Conservation (phyloP, 768 basidiomycete species). For the Termitomyces sp. region DNA sequence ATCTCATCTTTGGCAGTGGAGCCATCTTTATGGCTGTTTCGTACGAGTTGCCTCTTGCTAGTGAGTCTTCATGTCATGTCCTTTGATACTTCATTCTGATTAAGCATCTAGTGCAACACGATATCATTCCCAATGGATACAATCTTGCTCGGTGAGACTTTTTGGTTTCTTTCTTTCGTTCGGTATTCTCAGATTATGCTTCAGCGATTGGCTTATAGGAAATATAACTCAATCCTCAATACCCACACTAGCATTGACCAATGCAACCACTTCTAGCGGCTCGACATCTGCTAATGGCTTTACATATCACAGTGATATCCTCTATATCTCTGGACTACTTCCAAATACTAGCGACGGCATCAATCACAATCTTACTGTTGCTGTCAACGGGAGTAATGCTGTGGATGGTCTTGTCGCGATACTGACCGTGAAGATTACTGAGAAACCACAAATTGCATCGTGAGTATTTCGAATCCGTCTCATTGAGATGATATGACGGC, state of each 20-base stretch:
- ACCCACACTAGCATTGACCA: constrained; percentile 44
- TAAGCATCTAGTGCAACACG: constrained; percentile 44
- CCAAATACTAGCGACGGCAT: constrained; percentile 62
- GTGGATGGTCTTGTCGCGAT: constrained; percentile 83
- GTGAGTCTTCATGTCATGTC: constrained; percentile 26
- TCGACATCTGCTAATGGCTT: constrained; percentile 59
- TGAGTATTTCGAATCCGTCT: constrained; percentile 15
- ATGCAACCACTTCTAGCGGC: constrained; percentile 55
- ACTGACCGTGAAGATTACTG: constrained; percentile 62
- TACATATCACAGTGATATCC: constrained; percentile 65
- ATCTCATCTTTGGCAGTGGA: constrained; percentile 32
- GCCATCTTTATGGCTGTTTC: constrained; percentile 74
- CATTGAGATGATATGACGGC: background rate
- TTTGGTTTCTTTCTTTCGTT: background rate
- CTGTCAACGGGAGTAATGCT: constrained; percentile 45
- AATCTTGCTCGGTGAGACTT: constrained; percentile 63
- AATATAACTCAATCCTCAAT: constrained; percentile 62
- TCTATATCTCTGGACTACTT: constrained; percentile 68
- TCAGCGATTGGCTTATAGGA: constrained; percentile 78
- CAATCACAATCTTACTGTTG: constrained; percentile 60
- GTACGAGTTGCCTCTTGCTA: constrained; percentile 60
- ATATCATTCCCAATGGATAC: constrained; percentile 76
- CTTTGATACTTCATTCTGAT: background rate
- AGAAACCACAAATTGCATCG: constrained; percentile 23
- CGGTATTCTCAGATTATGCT: background rate